Percentiles rank a stretch among this genome's conserved stretches.
phyloP scores from a whole-genome alignment of 306 rosid species.

The Castanea sativa region DNA sequence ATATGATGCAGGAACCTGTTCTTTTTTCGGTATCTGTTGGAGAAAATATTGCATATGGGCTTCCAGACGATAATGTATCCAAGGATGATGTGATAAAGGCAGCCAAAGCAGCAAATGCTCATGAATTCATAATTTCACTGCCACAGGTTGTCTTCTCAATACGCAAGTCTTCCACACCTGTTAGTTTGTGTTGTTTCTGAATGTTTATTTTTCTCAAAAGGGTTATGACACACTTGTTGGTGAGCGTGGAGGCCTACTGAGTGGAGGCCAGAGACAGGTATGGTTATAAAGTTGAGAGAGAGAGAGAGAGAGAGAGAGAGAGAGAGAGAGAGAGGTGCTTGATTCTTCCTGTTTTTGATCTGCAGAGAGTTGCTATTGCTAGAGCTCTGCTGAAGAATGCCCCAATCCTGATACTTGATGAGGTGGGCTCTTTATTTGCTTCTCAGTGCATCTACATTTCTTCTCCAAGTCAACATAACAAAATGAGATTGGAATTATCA shows the following conservation, averaged over 20 bases:
- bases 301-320: constrained; percentile 1
- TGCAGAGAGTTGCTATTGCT: constrained; percentile 91
- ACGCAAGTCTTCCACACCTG: constrained; percentile 7
- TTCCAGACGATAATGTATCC: constrained; percentile 85
- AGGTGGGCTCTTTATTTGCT: constrained; percentile 40
- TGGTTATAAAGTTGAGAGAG: not conserved
- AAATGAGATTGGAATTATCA: constrained; percentile 17
- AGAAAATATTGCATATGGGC: constrained; percentile 97
- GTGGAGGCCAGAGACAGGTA: constrained; percentile 99
- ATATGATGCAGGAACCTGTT: constrained; percentile 74
- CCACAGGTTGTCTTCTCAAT: constrained; percentile 56
- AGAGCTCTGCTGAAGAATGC: constrained; percentile 88
- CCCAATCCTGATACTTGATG: constrained; percentile 87
- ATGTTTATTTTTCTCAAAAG: constrained; percentile 31
- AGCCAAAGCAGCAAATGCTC: constrained; percentile 97
- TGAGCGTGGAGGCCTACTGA: constrained; percentile 93
- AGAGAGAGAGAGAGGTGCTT: constrained; percentile 17
- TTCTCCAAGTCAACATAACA: constrained; percentile 10
- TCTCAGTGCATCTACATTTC: constrained; percentile 9
- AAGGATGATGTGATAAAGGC: constrained; percentile 93
- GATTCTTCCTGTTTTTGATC: constrained; percentile 24
- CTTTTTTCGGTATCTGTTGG: constrained; percentile 93
- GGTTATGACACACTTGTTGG: constrained; percentile 95
- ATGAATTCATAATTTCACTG: constrained; percentile 88
- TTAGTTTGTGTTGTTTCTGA: constrained; percentile 8